phyloP scores from a whole-genome alignment of 768 basidiomycete genomes.

The Exsudoporus frostii region DNA sequence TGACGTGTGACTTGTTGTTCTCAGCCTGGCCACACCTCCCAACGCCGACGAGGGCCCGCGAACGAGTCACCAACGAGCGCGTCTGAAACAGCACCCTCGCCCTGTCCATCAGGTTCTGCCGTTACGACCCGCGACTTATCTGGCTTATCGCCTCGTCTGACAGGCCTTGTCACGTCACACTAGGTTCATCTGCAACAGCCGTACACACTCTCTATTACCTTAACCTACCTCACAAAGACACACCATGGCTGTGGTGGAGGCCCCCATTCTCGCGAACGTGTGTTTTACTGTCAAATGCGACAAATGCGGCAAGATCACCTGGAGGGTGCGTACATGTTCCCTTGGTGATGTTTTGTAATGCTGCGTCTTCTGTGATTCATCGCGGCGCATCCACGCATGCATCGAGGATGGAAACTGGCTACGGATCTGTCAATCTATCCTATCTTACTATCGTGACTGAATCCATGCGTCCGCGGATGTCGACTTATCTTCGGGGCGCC shows the following conservation, averaged over 20 bases:
- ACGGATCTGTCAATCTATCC: slow-evolving; percentile 7
- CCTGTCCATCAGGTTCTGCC: slow-evolving; percentile 3
- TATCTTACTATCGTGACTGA: slow-evolving; percentile 8
- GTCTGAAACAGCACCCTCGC: neutral
- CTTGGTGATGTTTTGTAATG: slow-evolving; percentile 24
- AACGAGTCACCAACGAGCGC: neutral
- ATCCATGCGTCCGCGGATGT: slow-evolving; percentile 17
- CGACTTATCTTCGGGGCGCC: slow-evolving; percentile 10
- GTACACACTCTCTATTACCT: slow-evolving; percentile 32
- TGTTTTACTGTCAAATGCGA: slow-evolving; percentile 60
- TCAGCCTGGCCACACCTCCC: too few species aligned
- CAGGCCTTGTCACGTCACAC: slow-evolving; percentile 18
- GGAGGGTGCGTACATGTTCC: slow-evolving; percentile 51
- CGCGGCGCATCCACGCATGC: slow-evolving; percentile 15
- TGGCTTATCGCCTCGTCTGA: slow-evolving; percentile 1
- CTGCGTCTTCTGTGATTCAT: slow-evolving; percentile 18
- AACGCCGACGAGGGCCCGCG: neutral
- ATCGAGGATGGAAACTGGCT: slow-evolving; percentile 14
- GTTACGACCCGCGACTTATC: slow-evolving; percentile 3
- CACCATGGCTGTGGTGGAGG: slow-evolving; percentile 23
- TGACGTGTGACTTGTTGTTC: neutral
- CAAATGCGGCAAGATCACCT: slow-evolving; percentile 66
- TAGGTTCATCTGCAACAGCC: slow-evolving; percentile 12
- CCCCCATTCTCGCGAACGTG: slow-evolving; percentile 42
- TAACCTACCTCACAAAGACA: slow-evolving; percentile 28